Evolutionary conservation across 495 filamentous ascomycete species (phyloP), one percentile per base, ranked within the genome.

Genomic region (Sabuloglossum arenarium): DNA sequence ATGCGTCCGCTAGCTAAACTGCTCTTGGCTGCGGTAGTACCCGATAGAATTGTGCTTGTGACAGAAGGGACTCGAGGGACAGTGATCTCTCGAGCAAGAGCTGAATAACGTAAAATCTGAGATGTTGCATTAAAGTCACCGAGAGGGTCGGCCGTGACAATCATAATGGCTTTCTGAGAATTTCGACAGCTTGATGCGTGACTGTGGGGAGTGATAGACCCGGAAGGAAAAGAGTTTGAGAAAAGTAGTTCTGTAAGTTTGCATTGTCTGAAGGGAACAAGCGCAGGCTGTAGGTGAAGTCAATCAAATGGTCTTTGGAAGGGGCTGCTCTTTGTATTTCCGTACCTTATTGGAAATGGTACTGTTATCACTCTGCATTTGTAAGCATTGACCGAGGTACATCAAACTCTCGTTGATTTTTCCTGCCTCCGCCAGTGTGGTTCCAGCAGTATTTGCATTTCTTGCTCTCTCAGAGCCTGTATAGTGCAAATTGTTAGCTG

Each of bases 391-490:
- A 0, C 91, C 91, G 0, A 98, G 78, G 66, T 94, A 96, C 93
- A 98, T 98, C 63, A 98, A 68, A 62, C 82, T 88, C 65, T 95
- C 88, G 64, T 98, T 98, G 62, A 98, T 98, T 67, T 94, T 95
- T 19, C 91, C 93, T 23, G 91, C 93, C 68, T 98, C 91, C 0
- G 83, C 88, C 1, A 98, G 76, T 0, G 89, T 95, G 0, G 87
- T 81, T 21, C 91, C 90, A 0, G 86, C 83, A 21, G 93, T 96
- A 70, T 95, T 94, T 14, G 93, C 88, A 55, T 88, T 87, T 61
- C 88, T 75, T 23, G 90, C 89, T 55, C 91, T 82, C 67, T 98
- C 91, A 55, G 91, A 96, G 9, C 80, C 79, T 79, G 45, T 16
- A 54, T 70, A 21, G 39, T 12, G 2, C 12, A 14, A n/a, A 6